Percentiles rank a stretch among this genome's conserved stretches.
Conservation (phyloP, 2,329 filamentous ascomycete species). For the Drechmeria coniospora region DNA sequence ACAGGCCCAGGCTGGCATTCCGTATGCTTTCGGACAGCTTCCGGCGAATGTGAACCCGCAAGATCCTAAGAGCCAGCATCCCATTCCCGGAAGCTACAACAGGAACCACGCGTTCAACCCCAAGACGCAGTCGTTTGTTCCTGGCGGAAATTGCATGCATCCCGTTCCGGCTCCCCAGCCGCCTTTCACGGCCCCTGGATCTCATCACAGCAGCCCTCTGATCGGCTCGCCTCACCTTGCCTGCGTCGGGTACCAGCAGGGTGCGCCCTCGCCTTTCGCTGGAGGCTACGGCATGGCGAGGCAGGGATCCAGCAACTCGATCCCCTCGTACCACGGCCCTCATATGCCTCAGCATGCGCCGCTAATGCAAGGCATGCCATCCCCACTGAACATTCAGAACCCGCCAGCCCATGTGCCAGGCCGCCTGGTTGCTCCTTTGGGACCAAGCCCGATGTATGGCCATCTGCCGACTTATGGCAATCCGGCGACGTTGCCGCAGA, state of each 20-base stretch:
- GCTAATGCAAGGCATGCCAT: conserved; percentile 21
- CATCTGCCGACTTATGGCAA: conserved; percentile 43
- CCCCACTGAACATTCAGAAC: conserved; percentile 27
- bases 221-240: conserved; percentile 34
- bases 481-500: conserved; percentile 43
- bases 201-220: conserved; percentile 38
- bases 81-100: conserved; percentile 70
- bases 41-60: conserved; percentile 54
- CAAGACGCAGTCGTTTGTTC: conserved; percentile 84
- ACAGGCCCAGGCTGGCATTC: conserved; percentile 19
- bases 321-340: conserved; percentile 32
- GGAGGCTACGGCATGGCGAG: conserved; percentile 39
- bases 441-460: conserved; percentile 29
- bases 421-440: conserved; percentile 28
- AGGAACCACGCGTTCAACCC: conserved; percentile 76
- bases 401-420: conserved; percentile 26
- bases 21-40: conserved; percentile 68
- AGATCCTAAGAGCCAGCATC: conserved; percentile 62
- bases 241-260: conserved; percentile 32
- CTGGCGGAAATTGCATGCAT: conserved; percentile 35
- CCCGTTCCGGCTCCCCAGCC: conserved; percentile 31
- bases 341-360: conserved; percentile 23
- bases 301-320: conserved; percentile 39
- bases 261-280: conserved; percentile 29
- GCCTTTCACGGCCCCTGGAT: conserved; percentile 30